Percentiles rank a stretch among this genome's conserved stretches.
phyloP scores from a whole-genome alignment of 768 basidiomycete genomes.

The Mycena indigotica region DNA sequence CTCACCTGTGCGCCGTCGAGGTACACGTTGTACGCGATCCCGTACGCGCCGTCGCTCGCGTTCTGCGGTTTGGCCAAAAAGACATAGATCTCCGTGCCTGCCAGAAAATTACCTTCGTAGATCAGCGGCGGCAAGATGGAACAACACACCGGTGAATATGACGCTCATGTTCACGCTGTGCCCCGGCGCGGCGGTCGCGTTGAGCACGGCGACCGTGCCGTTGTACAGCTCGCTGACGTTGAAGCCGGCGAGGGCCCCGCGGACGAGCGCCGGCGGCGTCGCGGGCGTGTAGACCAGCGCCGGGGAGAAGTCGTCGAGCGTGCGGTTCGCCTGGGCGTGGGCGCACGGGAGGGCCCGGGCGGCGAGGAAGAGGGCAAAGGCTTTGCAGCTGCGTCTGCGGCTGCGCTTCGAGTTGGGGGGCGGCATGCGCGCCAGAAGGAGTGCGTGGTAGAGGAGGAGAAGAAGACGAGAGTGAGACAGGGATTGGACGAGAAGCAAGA shows the following conservation, averaged over 20 bases:
- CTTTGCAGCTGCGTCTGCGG: no score
- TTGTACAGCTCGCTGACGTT: constrained; percentile 18
- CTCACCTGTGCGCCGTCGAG: constrained; percentile 6
- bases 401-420: no score
- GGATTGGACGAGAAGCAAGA: no score
- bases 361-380: background rate
- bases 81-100: constrained; percentile 14
- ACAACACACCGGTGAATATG: constrained; percentile 18
- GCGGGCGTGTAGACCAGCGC: constrained; percentile 10
- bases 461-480: no score
- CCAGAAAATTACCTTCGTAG: background rate
- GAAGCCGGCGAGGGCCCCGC: constrained; percentile 14
- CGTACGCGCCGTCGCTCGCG: background rate
- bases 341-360: background rate
- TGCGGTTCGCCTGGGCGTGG: constrained; percentile 16
- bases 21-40: constrained; percentile 4
- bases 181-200: background rate
- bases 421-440: no score
- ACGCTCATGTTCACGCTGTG: constrained; percentile 17
- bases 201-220: constrained; percentile 18
- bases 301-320: constrained; percentile 18
- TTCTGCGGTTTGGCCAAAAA: constrained; percentile 18
- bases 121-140: no score
- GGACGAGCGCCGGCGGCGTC: constrained; percentile 7
- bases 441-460: no score